Conservation (phyloP, 2,329 filamentous ascomycete genomes). For the Echinosphaeria canescens region DNA sequence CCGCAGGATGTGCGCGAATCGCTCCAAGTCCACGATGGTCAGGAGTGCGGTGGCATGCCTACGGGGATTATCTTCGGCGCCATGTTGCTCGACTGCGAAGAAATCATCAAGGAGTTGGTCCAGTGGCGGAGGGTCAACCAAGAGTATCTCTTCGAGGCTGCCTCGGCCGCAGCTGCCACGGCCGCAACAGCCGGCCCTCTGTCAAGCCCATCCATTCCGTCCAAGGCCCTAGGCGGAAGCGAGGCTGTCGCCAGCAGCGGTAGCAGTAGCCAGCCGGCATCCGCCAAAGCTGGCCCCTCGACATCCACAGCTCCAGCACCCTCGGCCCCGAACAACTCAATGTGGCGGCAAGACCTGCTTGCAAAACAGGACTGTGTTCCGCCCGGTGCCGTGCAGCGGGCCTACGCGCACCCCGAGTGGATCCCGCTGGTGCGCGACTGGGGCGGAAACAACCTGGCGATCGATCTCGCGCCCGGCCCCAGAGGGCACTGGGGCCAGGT, state of each 20-base stretch:
- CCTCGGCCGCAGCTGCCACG: constrained; percentile 22
- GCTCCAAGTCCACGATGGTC: constrained; percentile 79
- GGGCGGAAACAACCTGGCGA: constrained; percentile 93
- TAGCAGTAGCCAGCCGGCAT: constrained; percentile 38
- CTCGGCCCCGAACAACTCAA: constrained; percentile 29
- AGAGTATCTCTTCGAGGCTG: constrained; percentile 50
- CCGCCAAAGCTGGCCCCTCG: constrained; percentile 34
- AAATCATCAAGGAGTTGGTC: constrained; percentile 94
- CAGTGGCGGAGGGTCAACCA: constrained; percentile 91
- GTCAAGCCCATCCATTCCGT: constrained; percentile 36
- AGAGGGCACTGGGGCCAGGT: constrained; percentile 88
- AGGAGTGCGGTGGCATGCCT: constrained; percentile 77
- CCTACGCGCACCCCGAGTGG: constrained; percentile 86
- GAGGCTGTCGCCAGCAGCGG: too few species aligned
- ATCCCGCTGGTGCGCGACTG: constrained; percentile 92
- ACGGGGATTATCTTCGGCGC: constrained; percentile 84
- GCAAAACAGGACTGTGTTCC: constrained; percentile 77
- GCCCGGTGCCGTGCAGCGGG: constrained; percentile 68
- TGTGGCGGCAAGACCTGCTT: constrained; percentile 73
- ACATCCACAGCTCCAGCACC: constrained; percentile 22
- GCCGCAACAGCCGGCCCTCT: too few species aligned
- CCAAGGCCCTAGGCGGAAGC: constrained; percentile 53
- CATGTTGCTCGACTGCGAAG: constrained; percentile 95
- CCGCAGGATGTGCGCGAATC: constrained; percentile 90
- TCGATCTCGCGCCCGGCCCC: constrained; percentile 81